Evolutionary conservation across 2,329 filamentous ascomycete species (phyloP).

Genomic region (Botrytis fabae): DNA sequence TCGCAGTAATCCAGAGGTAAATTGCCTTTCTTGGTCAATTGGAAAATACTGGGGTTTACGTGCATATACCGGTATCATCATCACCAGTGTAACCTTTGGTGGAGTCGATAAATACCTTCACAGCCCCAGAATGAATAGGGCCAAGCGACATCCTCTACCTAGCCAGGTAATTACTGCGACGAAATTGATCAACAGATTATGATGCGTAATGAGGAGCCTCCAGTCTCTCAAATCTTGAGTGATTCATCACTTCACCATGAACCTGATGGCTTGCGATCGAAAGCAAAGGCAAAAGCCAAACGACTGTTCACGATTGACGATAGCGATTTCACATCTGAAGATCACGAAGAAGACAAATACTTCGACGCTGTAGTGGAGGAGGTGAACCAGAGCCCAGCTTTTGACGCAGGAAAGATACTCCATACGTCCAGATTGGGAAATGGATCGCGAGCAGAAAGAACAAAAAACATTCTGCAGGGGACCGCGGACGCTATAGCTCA

Average conservation of each 20-base stretch:
- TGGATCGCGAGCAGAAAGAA: conserved; percentile 23
- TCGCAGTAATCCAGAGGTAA: background rate
- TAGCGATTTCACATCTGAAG: background rate
- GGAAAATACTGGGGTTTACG: background rate
- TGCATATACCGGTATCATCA: no score
- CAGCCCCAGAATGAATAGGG: background rate
- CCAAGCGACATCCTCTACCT: background rate
- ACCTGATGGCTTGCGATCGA: background rate
- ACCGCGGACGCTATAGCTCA: conserved; percentile 26
- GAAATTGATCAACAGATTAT: background rate
- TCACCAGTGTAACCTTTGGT: background rate
- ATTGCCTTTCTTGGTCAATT: background rate
- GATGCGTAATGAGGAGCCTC: conserved; percentile 17
- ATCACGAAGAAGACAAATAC: background rate
- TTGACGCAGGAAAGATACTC: conserved; percentile 29
- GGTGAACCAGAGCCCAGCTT: conserved; percentile 31
- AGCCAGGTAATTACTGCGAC: background rate
- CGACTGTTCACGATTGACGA: background rate
- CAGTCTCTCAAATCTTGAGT: background rate
- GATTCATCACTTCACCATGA: background rate
- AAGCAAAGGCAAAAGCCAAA: conserved; percentile 8
- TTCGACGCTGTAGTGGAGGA: conserved; percentile 12
- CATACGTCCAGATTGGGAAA: conserved; percentile 23
- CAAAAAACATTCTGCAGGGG: conserved; percentile 24
- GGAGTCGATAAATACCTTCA: background rate